These are phyloP conservation scores for Colletotrichum tabaci DNA, from an alignment of 2,329 filamentous ascomycete genomes.

Conservation along the genomic window DNA sequence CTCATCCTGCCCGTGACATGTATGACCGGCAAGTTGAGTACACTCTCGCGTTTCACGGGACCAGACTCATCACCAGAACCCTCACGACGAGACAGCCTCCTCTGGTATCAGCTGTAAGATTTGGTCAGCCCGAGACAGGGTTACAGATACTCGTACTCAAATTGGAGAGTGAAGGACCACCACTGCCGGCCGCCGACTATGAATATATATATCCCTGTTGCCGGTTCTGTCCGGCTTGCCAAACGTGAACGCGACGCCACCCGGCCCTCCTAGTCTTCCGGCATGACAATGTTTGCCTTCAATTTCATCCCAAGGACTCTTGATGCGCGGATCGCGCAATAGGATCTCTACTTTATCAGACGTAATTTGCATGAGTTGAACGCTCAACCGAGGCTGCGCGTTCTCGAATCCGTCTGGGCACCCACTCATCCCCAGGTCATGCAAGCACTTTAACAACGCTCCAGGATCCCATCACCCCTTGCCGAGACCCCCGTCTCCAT, in stretches of 20 bases:
- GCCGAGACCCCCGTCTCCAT: constrained; percentile 24
- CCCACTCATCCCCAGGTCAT: not conserved
- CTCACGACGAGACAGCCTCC: not conserved
- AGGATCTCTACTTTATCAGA: too few relatives aligned
- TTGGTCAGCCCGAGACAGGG: not conserved
- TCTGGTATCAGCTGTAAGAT: not conserved
- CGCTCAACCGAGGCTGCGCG: not conserved
- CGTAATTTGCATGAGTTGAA: too few relatives aligned
- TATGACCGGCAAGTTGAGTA: too few relatives aligned
- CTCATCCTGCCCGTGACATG: not conserved
- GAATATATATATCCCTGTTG: constrained; percentile 6
- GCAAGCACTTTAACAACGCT: constrained; percentile 14
- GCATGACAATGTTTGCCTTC: not conserved
- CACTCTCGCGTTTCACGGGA: not conserved
- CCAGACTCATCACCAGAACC: not conserved
- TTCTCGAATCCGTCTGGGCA: not conserved
- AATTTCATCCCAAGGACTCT: not conserved
- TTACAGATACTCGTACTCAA: too few relatives aligned
- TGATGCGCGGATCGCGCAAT: too few relatives aligned
- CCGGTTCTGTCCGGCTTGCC: not conserved
- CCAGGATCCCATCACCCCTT: constrained; percentile 15
- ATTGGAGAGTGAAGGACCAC: not conserved
- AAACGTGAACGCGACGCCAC: constrained; percentile 18
- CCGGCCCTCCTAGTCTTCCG: not conserved
- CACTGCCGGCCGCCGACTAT: not conserved